Conservation (phyloP, 2,329 filamentous ascomycete genomes). For the Dactylellina sp. region DNA sequence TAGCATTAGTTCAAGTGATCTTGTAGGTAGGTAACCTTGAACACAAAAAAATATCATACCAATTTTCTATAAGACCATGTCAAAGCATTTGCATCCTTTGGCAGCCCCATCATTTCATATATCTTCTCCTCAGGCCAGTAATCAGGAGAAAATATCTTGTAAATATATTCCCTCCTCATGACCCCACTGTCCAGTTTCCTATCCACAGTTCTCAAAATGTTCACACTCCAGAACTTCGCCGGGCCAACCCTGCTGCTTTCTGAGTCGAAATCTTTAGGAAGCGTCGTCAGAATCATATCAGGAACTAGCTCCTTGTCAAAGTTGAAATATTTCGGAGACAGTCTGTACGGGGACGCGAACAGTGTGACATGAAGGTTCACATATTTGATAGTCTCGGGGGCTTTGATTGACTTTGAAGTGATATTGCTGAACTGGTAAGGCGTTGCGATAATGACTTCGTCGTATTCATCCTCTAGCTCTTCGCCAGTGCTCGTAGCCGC, state of each 20-base stretch:
- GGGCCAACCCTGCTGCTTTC: constrained; percentile 73
- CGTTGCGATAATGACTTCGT: constrained; percentile 83
- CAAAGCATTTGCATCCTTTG: constrained; percentile 59
- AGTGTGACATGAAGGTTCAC: constrained; percentile 88
- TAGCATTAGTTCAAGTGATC: too few species aligned
- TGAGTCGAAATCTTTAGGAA: constrained; percentile 70
- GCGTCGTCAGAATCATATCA: constrained; percentile 82
- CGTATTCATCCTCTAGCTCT: constrained; percentile 68
- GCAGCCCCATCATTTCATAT: constrained; percentile 58
- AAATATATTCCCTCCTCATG: constrained; percentile 70
- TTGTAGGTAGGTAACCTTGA: too few species aligned
- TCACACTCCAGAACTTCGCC: constrained; percentile 86
- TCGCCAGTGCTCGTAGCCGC: constrained; percentile 17
- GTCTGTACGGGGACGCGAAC: constrained; percentile 79
- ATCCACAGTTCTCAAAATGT: constrained; percentile 73
- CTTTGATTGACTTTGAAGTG: constrained; percentile 64
- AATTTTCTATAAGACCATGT: constrained; percentile 59
- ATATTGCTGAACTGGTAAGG: constrained; percentile 86
- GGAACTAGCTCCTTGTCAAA: constrained; percentile 74
- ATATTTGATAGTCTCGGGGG: constrained; percentile 85
- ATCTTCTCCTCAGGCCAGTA: constrained; percentile 62
- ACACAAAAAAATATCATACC: constrained; percentile 39
- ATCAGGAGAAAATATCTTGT: constrained; percentile 75
- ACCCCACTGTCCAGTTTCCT: constrained; percentile 71
- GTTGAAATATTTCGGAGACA: constrained; percentile 80